Conservation (phyloP, 1,284 basidiomycete species). For the Cutaneotrichosporon sp. region DNA sequence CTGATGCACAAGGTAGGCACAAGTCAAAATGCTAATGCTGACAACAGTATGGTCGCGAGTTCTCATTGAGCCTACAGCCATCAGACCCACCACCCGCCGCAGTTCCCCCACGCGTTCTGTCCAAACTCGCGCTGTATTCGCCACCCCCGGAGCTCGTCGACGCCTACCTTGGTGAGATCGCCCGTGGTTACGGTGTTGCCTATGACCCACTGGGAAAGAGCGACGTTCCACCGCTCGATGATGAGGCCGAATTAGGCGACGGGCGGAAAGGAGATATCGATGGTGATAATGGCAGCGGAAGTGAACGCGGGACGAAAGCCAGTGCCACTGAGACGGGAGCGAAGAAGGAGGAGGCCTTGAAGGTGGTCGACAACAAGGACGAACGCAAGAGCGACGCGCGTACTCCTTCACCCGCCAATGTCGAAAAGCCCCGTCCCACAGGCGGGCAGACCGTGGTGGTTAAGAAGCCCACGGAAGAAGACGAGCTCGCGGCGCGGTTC, state of each 20-base stretch:
- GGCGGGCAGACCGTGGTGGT: constrained; percentile 7
- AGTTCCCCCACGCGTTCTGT: constrained; percentile 50
- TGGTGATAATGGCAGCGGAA: constrained; percentile 35
- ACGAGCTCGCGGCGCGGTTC: constrained; percentile 42
- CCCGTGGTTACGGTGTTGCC: constrained; percentile 73
- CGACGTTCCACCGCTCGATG: not conserved
- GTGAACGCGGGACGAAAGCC: constrained; percentile 26
- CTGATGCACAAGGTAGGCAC: constrained; percentile 79
- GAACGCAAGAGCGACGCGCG: not conserved
- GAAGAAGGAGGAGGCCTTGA: not conserved
- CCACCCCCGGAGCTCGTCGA: constrained; percentile 73
- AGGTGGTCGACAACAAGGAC: not conserved
- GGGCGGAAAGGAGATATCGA: constrained; percentile 31
- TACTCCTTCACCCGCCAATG: not conserved
- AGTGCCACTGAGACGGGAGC: not conserved
- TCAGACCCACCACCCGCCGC: constrained; percentile 54
- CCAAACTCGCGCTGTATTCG: constrained; percentile 63
- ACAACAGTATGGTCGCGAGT: constrained; percentile 41
- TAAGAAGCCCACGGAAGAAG: constrained; percentile 34
- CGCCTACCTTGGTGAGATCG: constrained; percentile 79
- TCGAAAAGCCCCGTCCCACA: not conserved
- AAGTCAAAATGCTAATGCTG: constrained; percentile 5
- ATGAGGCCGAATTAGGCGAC: not conserved
- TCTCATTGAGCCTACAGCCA: constrained; percentile 35
- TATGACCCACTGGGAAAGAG: constrained; percentile 50